These are phyloP conservation scores for Kwoniella dejecticola DNA, from an alignment of 768 basidiomycete genomes.

Conservation along the genomic window DNA sequence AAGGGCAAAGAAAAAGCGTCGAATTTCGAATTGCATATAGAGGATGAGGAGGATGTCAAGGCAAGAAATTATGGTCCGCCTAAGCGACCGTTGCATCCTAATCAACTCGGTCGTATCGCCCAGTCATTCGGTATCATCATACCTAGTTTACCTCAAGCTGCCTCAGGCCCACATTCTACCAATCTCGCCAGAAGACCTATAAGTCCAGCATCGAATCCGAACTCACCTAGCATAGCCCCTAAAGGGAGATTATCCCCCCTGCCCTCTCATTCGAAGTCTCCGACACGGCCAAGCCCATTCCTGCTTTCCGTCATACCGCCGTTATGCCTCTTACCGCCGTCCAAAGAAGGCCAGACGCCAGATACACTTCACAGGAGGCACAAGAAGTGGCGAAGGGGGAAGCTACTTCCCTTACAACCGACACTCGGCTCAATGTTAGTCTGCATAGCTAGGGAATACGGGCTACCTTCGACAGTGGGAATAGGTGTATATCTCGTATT, in stretches of 20 bases:
- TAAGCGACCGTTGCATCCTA: conserved; percentile 36
- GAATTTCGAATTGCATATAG: conserved; percentile 4
- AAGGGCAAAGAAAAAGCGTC: conserved; percentile 27
- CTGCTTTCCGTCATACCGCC: conserved; percentile 50
- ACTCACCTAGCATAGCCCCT: conserved; percentile 2
- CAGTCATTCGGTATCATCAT: conserved; percentile 51
- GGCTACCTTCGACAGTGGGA: conserved; percentile 80
- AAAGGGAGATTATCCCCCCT: conserved; percentile 13
- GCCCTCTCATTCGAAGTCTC: neutral
- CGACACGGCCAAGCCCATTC: conserved; percentile 24
- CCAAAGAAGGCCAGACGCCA: neutral
- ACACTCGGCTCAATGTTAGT: conserved; percentile 78
- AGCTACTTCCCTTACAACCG: conserved; percentile 80
- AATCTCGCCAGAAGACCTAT: neutral
- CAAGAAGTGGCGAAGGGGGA: conserved; percentile 67
- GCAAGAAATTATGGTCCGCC: conserved; percentile 41
- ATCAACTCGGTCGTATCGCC: conserved; percentile 47
- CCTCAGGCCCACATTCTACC: conserved; percentile 6
- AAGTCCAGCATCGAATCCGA: conserved; percentile 10
- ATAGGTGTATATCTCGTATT: conserved; percentile 78
- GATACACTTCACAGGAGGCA: conserved; percentile 20
- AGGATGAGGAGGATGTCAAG: neutral
- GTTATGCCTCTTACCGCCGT: conserved; percentile 25
- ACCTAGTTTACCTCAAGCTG: conserved; percentile 34
- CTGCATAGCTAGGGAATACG: conserved; percentile 91